Conservation (phyloP, 805 yeast genomes). For the Myxozyma nipponensis region DNA sequence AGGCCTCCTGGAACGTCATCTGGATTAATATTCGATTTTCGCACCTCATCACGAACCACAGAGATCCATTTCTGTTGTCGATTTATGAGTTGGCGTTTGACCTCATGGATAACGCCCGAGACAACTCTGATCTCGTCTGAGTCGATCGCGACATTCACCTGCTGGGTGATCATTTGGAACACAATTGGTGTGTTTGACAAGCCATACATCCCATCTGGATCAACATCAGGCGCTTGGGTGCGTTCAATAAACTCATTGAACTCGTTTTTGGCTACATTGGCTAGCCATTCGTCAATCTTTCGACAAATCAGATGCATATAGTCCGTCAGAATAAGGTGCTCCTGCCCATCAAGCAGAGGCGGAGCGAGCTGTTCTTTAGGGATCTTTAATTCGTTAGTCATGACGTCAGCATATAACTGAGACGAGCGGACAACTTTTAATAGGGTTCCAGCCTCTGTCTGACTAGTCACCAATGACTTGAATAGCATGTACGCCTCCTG, state of each 20-base stretch:
- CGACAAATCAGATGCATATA: slow-evolving; percentile 65
- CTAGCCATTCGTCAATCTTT: slow-evolving; percentile 84
- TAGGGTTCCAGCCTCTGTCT: slow-evolving; percentile 76
- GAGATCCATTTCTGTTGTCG: slow-evolving; percentile 63
- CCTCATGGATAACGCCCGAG: slow-evolving; percentile 71
- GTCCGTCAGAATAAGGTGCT: slow-evolving; percentile 69
- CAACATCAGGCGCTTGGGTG: slow-evolving; percentile 66
- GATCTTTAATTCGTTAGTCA: slow-evolving; percentile 51
- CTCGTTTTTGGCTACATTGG: slow-evolving; percentile 63
- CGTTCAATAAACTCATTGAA: slow-evolving; percentile 60
- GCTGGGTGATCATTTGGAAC: slow-evolving; percentile 81
- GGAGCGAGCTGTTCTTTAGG: slow-evolving; percentile 47
- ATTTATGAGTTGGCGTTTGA: slow-evolving; percentile 55
- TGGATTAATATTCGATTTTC: slow-evolving; percentile 47
- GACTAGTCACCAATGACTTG: slow-evolving; percentile 56
- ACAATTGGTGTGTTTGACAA: slow-evolving; percentile 76
- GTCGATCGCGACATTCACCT: slow-evolving; percentile 81
- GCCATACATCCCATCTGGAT: slow-evolving; percentile 59
- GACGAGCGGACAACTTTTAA: slow-evolving; percentile 75
- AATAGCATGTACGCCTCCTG: slow-evolving; percentile 59
- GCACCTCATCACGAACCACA: slow-evolving; percentile 41
- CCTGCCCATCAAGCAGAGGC: slow-evolving; percentile 67
- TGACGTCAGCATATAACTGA: slow-evolving; percentile 55
- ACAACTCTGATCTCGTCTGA: slow-evolving; percentile 76
- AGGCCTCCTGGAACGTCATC: slow-evolving; percentile 65